A percentile compares a stretch with the other conserved stretches of the same genome.
Conservation (phyloP, 2,329 filamentous ascomycete species). For the Trichoderma sp. region DNA sequence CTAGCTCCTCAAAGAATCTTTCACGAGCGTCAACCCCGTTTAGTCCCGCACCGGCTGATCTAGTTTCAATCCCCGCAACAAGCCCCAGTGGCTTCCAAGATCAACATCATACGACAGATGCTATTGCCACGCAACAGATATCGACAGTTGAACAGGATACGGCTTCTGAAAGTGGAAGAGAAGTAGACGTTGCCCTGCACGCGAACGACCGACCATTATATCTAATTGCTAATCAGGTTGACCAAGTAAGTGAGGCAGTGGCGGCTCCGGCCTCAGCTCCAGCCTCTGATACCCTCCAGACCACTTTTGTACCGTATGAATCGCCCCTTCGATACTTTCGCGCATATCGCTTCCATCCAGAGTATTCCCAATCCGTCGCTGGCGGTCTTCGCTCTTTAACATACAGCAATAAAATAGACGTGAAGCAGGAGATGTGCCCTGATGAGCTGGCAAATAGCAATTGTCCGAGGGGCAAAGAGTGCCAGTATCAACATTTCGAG, state of each 20-base stretch:
- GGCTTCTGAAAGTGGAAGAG: conserved; percentile 34
- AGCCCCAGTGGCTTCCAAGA: conserved; percentile 30
- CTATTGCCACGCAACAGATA: conserved; percentile 31
- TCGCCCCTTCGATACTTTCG: conserved; percentile 81
- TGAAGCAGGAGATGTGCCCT: conserved; percentile 70
- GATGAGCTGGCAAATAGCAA: conserved; percentile 67
- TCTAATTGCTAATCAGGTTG: conserved; percentile 28
- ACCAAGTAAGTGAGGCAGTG: conserved; percentile 14
- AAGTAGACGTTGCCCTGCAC: conserved; percentile 40
- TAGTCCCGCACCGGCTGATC: conserved; percentile 23
- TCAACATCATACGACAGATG: conserved; percentile 26
- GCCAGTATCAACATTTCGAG: conserved; percentile 75
- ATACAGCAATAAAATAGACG: conserved; percentile 88
- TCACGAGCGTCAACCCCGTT: conserved; percentile 11
- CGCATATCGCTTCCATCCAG: conserved; percentile 85
- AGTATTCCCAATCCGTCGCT: conserved; percentile 65
- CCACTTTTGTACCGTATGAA: conserved; percentile 62
- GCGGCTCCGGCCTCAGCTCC: background rate
- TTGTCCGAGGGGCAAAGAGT: conserved; percentile 70
- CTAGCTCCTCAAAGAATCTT: background rate
- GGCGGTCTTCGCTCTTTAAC: conserved; percentile 86
- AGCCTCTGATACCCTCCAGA: conserved; percentile 17
- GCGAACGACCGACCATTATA: background rate
- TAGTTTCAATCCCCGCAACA: conserved; percentile 27
- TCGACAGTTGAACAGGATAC: conserved; percentile 31